phyloP scores from a whole-genome alignment of 1,284 basidiomycete genomes.

The Ganoderma lucidum region DNA sequence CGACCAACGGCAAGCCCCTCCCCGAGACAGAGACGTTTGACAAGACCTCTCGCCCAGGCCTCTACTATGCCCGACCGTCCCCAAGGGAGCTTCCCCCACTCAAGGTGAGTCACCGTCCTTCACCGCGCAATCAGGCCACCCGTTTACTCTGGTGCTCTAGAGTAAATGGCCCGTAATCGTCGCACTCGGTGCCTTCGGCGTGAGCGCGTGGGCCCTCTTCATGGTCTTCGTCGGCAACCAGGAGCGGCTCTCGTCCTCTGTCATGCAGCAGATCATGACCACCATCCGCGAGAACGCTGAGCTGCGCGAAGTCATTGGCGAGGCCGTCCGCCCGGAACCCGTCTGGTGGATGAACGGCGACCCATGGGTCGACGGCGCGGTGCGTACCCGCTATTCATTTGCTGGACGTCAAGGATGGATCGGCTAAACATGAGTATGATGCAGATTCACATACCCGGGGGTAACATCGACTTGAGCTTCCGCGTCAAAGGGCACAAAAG shows the following conservation, averaged over 20 bases:
- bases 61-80: constrained; percentile 46
- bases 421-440: not conserved
- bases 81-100: constrained; percentile 53
- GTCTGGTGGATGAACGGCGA: constrained; percentile 83
- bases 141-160: constrained; percentile 36
- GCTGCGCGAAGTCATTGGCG: constrained; percentile 64
- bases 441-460: constrained; percentile 77
- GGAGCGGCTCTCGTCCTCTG: constrained; percentile 79
- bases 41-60: constrained; percentile 43
- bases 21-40: constrained; percentile 45
- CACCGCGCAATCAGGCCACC: not conserved
- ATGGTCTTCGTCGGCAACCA: constrained; percentile 76
- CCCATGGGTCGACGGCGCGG: constrained; percentile 73
- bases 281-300: constrained; percentile 60
- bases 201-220: constrained; percentile 73
- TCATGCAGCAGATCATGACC: constrained; percentile 70
- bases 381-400: constrained; percentile 35
- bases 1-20: constrained; percentile 32
- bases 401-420: constrained; percentile 2
- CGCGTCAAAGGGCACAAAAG: constrained; percentile 76
- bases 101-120: constrained; percentile 41
- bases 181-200: constrained; percentile 57
- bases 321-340: constrained; percentile 74
- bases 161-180: constrained; percentile 68
- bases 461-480: constrained; percentile 80